A percentile compares a stretch with the other conserved stretches of the same genome.
These are phyloP conservation scores for Linum trigynum DNA, from an alignment of 345 rosid genomes.

Conservation along the genomic window DNA sequence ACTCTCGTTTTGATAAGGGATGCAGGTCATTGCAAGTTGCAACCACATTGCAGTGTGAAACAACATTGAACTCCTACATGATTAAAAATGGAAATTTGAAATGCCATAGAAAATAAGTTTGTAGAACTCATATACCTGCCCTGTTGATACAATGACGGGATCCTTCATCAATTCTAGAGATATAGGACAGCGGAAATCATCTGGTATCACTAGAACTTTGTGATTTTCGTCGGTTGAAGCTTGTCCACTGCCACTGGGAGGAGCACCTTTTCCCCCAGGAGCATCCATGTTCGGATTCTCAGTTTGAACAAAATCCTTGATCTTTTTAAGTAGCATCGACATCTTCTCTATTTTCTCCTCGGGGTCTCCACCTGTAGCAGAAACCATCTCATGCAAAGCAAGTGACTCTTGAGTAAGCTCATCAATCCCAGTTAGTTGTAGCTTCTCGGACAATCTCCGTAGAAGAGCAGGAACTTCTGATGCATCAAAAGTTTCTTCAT, in stretches of 20 bases:
- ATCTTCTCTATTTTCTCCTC: conserved; percentile 75
- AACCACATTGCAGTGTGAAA: neutral
- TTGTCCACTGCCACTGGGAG: conserved; percentile 45
- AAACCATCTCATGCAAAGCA: conserved; percentile 83
- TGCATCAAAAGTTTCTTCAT: conserved; percentile 40
- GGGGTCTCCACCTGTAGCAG: conserved; percentile 57
- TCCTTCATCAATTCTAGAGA: conserved; percentile 93
- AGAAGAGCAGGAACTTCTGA: conserved; percentile 42
- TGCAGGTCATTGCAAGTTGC: no score
- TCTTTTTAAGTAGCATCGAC: conserved; percentile 65
- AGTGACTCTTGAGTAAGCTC: conserved; percentile 85
- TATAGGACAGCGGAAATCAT: conserved; percentile 96
- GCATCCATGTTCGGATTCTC: conserved; percentile 53
- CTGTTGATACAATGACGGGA: conserved; percentile 95
- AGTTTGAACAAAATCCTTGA: conserved; percentile 82
- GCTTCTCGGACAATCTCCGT: conserved; percentile 54
- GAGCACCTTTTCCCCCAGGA: conserved; percentile 31
- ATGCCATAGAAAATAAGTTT: conserved; percentile 9
- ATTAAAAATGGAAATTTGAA: neutral
- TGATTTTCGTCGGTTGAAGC: conserved; percentile 48
- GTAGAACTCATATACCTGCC: conserved; percentile 53
- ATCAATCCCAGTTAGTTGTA: conserved; percentile 59
- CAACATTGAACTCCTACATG: neutral
- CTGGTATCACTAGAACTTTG: conserved; percentile 65
- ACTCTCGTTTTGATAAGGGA: no score